A percentile compares a stretch with the other conserved stretches of the same genome.
Evolutionary conservation across 2,329 filamentous ascomycete genomes (phyloP).

Genomic region (Conoideocrella luteorostrata): DNA sequence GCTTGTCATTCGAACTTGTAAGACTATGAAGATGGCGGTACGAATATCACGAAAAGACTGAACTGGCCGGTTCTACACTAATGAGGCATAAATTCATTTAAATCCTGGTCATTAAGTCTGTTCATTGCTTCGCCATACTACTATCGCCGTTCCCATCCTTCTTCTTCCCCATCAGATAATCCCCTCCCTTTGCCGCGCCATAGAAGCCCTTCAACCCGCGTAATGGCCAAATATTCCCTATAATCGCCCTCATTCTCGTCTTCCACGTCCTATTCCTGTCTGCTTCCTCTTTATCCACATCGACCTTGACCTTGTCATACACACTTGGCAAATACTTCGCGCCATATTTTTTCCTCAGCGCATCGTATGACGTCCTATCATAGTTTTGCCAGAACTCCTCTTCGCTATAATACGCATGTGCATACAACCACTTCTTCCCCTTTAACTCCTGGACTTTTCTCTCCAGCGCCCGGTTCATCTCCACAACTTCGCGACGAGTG

Average conservation of each 20-base stretch:
- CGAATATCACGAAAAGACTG: too few relatives aligned
- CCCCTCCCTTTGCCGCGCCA: slow-evolving; percentile 36
- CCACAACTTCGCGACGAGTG: slow-evolving; percentile 39
- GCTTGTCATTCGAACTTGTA: too few relatives aligned
- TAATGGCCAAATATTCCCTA: slow-evolving; percentile 31
- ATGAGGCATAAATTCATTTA: too few relatives aligned
- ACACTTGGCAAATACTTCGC: slow-evolving; percentile 56
- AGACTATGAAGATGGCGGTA: too few relatives aligned
- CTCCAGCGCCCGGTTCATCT: slow-evolving; percentile 55
- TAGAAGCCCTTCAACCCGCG: slow-evolving; percentile 40
- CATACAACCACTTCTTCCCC: slow-evolving; percentile 66
- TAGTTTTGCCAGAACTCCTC: slow-evolving; percentile 64
- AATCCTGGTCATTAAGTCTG: too few relatives aligned
- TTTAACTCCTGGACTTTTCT: slow-evolving; percentile 49
- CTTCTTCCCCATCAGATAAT: slow-evolving; percentile 38
- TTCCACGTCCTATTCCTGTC: slow-evolving; percentile 26
- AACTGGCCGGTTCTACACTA: too few relatives aligned
- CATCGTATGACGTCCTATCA: slow-evolving; percentile 52
- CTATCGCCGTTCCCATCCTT: slow-evolving; percentile 4
- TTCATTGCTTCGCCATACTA: too few relatives aligned
- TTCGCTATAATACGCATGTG: slow-evolving; percentile 61
- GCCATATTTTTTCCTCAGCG: slow-evolving; percentile 49
- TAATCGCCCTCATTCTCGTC: slow-evolving; percentile 19
- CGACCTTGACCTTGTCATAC: slow-evolving; percentile 60
- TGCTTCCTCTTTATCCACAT: slow-evolving; percentile 28